A percentile compares a stretch with the other conserved stretches of the same genome.
Conservation (phyloP, 2,329 filamentous ascomycete genomes). For the Beauveria asiatica region DNA sequence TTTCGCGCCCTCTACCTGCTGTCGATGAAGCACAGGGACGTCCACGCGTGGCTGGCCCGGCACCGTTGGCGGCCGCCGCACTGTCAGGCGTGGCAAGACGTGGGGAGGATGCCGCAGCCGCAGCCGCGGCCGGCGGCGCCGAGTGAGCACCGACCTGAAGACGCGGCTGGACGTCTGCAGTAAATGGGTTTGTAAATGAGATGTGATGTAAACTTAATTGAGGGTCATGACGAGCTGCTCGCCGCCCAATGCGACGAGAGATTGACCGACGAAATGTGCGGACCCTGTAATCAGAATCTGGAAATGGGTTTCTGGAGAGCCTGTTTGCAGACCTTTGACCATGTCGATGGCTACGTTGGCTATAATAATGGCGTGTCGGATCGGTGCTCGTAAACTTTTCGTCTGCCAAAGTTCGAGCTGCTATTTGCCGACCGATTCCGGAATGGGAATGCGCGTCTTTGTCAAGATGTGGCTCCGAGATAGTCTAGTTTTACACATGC, state of each 20-base stretch:
- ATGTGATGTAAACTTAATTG: neutral
- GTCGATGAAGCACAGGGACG: neutral
- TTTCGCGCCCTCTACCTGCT: constrained; percentile 1
- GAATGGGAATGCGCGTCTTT: neutral
- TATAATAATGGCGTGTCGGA: neutral
- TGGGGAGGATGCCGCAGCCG: too few species aligned
- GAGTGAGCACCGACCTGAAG: too few species aligned
- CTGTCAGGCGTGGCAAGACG: neutral
- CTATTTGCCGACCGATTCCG: neutral
- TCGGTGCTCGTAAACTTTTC: neutral
- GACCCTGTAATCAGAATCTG: neutral
- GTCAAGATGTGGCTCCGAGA: neutral
- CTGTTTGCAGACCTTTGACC: neutral
- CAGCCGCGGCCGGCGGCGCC: too few species aligned
- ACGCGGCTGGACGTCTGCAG: too few species aligned
- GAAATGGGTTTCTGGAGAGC: neutral
- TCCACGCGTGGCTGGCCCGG: neutral
- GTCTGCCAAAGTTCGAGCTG: neutral
- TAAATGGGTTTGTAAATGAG: neutral
- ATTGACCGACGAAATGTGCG: neutral
- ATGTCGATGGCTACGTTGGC: neutral
- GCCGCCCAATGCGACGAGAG: neutral
- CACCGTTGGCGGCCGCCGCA: neutral
- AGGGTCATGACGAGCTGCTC: neutral
- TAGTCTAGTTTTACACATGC: too few species aligned